Evolutionary conservation across 2,329 filamentous ascomycete genomes (phyloP).

Genomic region (Tolypocladium guangdongense): DNA sequence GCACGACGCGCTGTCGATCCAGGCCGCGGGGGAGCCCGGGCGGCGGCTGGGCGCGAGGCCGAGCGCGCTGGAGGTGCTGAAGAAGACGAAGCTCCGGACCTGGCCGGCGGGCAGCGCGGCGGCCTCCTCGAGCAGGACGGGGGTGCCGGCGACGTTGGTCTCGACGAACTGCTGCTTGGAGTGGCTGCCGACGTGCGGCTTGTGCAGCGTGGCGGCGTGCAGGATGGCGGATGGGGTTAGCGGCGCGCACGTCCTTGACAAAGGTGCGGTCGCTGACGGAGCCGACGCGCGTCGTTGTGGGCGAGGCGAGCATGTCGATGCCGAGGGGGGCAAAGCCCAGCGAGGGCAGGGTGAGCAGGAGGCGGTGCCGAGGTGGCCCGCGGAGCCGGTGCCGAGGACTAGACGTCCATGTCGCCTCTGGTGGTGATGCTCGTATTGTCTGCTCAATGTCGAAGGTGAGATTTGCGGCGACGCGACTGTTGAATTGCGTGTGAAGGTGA

Average conservation of each 20-base stretch:
- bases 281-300: constrained; percentile 24
- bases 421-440: background rate
- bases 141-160: constrained; percentile 33
- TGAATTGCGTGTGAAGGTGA: background rate
- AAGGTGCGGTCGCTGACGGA: constrained; percentile 25
- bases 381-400: constrained; percentile 36
- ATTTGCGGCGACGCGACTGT: background rate
- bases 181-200: constrained; percentile 34
- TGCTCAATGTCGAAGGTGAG: background rate
- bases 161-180: constrained; percentile 31
- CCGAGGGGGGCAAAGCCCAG: constrained; percentile 29
- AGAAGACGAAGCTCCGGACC: constrained; percentile 30
- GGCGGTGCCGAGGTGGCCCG: constrained; percentile 35
- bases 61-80: constrained; percentile 35
- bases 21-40: constrained; percentile 25
- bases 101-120: constrained; percentile 8
- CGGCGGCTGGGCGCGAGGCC: constrained; percentile 27
- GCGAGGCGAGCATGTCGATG: constrained; percentile 29
- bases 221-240: constrained; percentile 28
- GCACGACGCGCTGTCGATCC: constrained; percentile 30
- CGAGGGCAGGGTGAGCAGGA: constrained; percentile 30
- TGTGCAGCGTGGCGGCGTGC: constrained; percentile 35
- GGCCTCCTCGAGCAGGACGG: constrained; percentile 29
- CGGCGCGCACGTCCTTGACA: constrained; percentile 18
- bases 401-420: constrained; percentile 13